A percentile compares a stretch with the other conserved stretches of the same genome.
phyloP scores from a whole-genome alignment of 257 asterid species.

The Avicennia marina region DNA sequence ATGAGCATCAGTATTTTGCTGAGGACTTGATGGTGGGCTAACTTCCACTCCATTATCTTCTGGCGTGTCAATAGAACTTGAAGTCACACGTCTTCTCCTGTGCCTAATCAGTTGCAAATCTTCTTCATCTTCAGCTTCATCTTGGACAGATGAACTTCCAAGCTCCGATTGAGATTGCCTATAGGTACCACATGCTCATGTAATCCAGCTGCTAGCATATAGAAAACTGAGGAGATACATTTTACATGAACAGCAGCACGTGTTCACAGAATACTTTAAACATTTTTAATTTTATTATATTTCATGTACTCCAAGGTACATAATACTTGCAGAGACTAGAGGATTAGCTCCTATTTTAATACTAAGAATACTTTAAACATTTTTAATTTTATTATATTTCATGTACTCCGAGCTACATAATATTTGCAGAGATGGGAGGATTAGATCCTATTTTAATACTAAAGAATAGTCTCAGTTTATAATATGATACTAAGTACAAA shows the following conservation, averaged over 20 bases:
- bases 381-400: too few relatives aligned
- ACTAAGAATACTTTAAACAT: too few relatives aligned
- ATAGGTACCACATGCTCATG: constrained; percentile 14
- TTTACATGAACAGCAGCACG: not conserved
- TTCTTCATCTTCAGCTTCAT: constrained; percentile 75
- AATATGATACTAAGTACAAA: too few relatives aligned
- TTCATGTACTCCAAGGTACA: too few relatives aligned
- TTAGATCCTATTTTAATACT: too few relatives aligned
- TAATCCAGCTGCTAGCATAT: not conserved
- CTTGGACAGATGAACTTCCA: constrained; percentile 66
- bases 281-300: too few relatives aligned
- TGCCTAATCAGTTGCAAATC: constrained; percentile 72
- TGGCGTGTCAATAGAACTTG: constrained; percentile 37
- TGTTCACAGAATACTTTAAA: not conserved
- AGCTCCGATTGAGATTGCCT: constrained; percentile 60
- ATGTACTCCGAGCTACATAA: too few relatives aligned
- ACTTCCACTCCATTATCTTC: constrained; percentile 48
- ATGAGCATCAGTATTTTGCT: constrained; percentile 30
- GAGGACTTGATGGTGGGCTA: constrained; percentile 67
- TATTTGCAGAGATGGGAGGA: too few relatives aligned
- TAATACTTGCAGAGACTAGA: too few relatives aligned
- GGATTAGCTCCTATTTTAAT: too few relatives aligned
- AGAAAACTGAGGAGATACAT: constrained; percentile 5
- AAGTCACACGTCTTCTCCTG: constrained; percentile 59
- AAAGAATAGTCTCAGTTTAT: too few relatives aligned